Base-by-base conservation (phyloP, 805 yeast species). In the Starmera caribaea region DNA sequence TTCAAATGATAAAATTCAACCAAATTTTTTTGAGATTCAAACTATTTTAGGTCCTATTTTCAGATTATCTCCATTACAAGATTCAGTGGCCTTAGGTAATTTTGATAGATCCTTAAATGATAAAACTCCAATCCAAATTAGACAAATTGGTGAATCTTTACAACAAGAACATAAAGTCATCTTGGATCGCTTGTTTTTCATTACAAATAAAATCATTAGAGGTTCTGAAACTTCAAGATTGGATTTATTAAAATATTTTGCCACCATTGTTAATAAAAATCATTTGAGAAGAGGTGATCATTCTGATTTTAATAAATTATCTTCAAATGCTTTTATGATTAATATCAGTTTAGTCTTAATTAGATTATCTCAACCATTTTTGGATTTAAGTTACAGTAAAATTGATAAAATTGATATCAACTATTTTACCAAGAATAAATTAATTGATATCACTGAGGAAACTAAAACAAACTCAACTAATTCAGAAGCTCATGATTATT, bases 241-340 rank as follows among this genome's bases (percentile, higher is more conserved):
- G 30, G 78, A 65, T 32, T 53, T 89, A 37, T 61, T 92, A 48
- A 61, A 68, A 36, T 88, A 80, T 68, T 77, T 89, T 59, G 81
- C 84, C 1, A 71, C 70, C 24, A 69, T 87, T 32, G 73, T 86
- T n/a, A 85, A 90, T 51, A 69, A 74, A 38, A 88, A 89, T 55
- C 97, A 88, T 59, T 71, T 86, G 48, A 77, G 97, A 62, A 73
- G 86, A 50, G 96, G 96, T 38, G 78, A 81, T 46, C 95, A 85
- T 56, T 81, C 89, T 3, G 79, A 81, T 49, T 72, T 75, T 11
- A 65, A 68, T 13, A 72, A 76, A 41, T 63, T 84, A 38, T 79
- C 95, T 1, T 69, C 85, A 8, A 87, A 90, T 63, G 87, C 87
- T 1, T 72, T 92, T 45, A 82, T 88, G 83, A 66, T 79, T 39